Evolutionary conservation across 148 eudicot genomes (phyloP).

Genomic region (Persicaria maculosa): DNA sequence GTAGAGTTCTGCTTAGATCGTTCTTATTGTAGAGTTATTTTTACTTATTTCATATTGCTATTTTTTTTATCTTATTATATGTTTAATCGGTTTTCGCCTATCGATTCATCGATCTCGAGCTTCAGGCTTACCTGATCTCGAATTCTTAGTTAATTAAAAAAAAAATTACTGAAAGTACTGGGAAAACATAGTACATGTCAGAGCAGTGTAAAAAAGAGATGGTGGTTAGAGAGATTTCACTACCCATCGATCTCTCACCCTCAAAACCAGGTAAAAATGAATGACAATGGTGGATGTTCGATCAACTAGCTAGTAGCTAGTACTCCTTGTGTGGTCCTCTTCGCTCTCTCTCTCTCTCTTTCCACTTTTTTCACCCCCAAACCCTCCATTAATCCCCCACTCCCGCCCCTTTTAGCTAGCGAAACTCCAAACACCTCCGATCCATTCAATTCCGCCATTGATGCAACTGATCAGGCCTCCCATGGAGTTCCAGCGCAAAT

Average conservation of each 20-base stretch:
- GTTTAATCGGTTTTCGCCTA: too few relatives aligned
- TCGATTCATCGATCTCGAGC: too few relatives aligned
- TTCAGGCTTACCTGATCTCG: too few relatives aligned
- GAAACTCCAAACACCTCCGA: background rate
- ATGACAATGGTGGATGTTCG: background rate
- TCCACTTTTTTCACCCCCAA: background rate
- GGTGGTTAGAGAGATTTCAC: background rate
- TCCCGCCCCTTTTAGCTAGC: background rate
- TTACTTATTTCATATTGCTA: too few relatives aligned
- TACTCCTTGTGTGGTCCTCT: conserved; percentile 5
- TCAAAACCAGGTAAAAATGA: background rate
- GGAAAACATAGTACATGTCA: too few relatives aligned
- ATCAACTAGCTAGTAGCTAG: background rate
- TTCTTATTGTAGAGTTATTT: too few relatives aligned
- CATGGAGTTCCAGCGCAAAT: too few relatives aligned
- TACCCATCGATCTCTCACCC: background rate
- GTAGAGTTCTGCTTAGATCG: too few relatives aligned
- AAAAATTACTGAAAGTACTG: too few relatives aligned
- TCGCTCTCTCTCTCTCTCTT: background rate
- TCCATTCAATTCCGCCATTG: background rate
- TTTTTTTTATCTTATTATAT: too few relatives aligned
- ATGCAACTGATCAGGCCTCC: too few relatives aligned
- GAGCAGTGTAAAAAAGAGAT: background rate
- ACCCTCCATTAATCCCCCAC: background rate
- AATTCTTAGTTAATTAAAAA: too few relatives aligned